phyloP scores from a whole-genome alignment of 768 basidiomycete genomes.

The Leccinum pellstonianum region DNA sequence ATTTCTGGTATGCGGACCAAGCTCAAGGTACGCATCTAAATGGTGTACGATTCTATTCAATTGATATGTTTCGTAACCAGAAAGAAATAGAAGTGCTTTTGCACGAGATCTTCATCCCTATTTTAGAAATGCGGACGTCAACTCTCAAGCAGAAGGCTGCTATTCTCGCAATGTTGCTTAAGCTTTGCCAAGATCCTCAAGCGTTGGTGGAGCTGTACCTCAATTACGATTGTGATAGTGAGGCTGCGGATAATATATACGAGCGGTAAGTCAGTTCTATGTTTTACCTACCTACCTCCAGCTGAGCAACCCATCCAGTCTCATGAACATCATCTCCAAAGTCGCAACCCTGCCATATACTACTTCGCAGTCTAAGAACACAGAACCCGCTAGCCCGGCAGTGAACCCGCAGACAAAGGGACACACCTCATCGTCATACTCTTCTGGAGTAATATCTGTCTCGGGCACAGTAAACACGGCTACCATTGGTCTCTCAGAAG shows the following conservation, averaged over 20 bases:
- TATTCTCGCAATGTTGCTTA: slow-evolving; percentile 83
- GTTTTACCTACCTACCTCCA: neutral
- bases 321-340: slow-evolving; percentile 96
- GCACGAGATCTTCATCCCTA: slow-evolving; percentile 98
- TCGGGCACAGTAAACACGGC: slow-evolving; percentile 69
- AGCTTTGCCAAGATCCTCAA: slow-evolving; percentile 93
- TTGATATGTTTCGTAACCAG: slow-evolving; percentile 41
- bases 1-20: slow-evolving; percentile 92
- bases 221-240: slow-evolving; percentile 98
- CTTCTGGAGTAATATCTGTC: slow-evolving; percentile 63
- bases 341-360: slow-evolving; percentile 64
- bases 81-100: slow-evolving; percentile 99
- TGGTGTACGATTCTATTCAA: neutral
- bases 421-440: slow-evolving; percentile 45
- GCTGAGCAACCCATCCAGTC: slow-evolving; percentile 38
- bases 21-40: slow-evolving; percentile 66
- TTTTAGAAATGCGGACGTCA: slow-evolving; percentile 96
- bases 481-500: slow-evolving; percentile 70
- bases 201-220: slow-evolving; percentile 97
- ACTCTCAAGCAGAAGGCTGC: slow-evolving; percentile 94
- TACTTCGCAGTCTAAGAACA: slow-evolving; percentile 45
- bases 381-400: slow-evolving; percentile 62
- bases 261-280: slow-evolving; percentile 63
- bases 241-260: slow-evolving; percentile 95
- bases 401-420: slow-evolving; percentile 44